A percentile compares a stretch with the other conserved stretches of the same genome.
Evolutionary conservation across 805 yeast species (phyloP).

Genomic region (Candida montana): DNA sequence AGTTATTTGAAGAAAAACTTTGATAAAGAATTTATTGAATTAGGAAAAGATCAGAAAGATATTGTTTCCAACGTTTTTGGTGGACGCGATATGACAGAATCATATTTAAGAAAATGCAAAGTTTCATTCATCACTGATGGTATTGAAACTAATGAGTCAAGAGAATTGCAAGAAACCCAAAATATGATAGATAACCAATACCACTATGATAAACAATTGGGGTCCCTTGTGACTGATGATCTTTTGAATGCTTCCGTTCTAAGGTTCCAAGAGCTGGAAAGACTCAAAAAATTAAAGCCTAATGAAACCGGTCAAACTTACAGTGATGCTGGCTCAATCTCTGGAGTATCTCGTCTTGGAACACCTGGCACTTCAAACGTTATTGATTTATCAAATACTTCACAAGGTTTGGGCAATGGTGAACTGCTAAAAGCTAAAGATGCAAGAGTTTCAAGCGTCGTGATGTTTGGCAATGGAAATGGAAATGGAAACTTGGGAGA

Average conservation of each 20-base stretch:
- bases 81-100: constrained; percentile 26
- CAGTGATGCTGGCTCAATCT: background rate
- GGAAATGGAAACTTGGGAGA: constrained; percentile 15
- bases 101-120: constrained; percentile 24
- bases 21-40: constrained; percentile 21
- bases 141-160: constrained; percentile 7
- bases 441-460: no score
- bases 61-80: constrained; percentile 29
- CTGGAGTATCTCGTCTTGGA: no score
- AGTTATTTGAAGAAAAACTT: constrained; percentile 22
- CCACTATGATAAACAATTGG: constrained; percentile 19
- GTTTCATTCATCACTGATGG: constrained; percentile 24
- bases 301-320: background rate
- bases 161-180: constrained; percentile 1
- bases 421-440: no score
- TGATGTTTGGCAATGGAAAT: background rate
- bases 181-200: constrained; percentile 6
- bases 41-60: constrained; percentile 25
- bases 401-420: no score
- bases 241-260: constrained; percentile 11
- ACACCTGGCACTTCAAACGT: no score
- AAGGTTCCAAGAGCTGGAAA: constrained; percentile 11
- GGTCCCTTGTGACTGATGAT: constrained; percentile 15
- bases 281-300: constrained; percentile 1
- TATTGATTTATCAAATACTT: no score